Base-by-base conservation (phyloP, 345 rosid species). In the Salix koriyanagi region DNA sequence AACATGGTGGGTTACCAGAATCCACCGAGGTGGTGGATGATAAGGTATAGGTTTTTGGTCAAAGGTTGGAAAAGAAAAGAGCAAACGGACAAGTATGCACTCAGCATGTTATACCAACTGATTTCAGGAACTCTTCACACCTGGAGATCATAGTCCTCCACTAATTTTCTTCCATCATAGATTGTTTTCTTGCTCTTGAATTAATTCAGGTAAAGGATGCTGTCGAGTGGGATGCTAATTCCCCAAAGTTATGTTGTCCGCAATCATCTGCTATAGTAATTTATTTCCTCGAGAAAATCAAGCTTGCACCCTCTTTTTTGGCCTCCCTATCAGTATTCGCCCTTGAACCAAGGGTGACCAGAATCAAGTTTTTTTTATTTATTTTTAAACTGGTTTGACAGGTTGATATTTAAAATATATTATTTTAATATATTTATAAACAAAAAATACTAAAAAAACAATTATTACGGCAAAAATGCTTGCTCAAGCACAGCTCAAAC, bases 1-100 rank as follows among this genome's bases (percentile, higher is more conserved):
- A 94, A 84, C 85, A 82, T 28, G 83, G 80, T 14, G 81, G 70
- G 46, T 74, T 84, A 58, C 74, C 87, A 18, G 93, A 93, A 76
- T 73, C 92, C 62, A 75, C 80, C 0, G 91, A 87, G 9, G 73
- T 79, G 52, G 94, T 80, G 52, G 94, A 83, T 46, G 97, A 89
- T 36, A 90, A 95, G 84, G 96, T 89, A 73, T 94, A 89, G 85
- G 67, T 34, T 70, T 41, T 67, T 70, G 28, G 64, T 69, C 50
- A 48, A 77, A 61, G n/a, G 61, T 42, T 13, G 36, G 74, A 42
- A 36, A 79, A 77, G 36, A 79, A 72, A 83, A 6, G 70, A 61
- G 25, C 48, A 65, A n/a, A 66, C n/a, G 41, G 21, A 69, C 1
- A 60, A 70, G 16, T n/a, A 13, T 3, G 39, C 71, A 60, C 68